A percentile compares a stretch with the other conserved stretches of the same genome.
phyloP scores from a whole-genome alignment of 202 grass and related monocot genomes.

The Saccharum hybrid region DNA sequence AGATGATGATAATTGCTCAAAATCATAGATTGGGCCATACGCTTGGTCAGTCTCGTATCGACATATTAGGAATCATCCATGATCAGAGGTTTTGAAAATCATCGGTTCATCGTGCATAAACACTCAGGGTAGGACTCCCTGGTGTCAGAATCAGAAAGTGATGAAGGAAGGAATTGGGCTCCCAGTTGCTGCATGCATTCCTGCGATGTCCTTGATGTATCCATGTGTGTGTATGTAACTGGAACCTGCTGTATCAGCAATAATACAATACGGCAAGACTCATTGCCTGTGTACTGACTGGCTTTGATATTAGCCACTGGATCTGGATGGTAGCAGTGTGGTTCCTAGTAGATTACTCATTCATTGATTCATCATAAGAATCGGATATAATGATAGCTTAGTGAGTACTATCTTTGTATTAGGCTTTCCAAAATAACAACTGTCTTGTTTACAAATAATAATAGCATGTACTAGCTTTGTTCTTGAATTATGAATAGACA shows the following conservation, averaged over 20 bases:
- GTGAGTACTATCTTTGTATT: neutral
- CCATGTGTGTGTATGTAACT: slow-evolving; percentile 45
- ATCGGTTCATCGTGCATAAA: neutral
- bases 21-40: neutral
- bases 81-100: neutral
- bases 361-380: neutral
- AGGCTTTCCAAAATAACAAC: neutral
- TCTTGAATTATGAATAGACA: slow-evolving; percentile 10
- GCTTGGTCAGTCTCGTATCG: neutral
- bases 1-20: neutral
- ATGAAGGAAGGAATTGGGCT: neutral
- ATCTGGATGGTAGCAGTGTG: neutral
- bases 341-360: neutral
- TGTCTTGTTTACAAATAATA: neutral
- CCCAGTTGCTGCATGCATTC: neutral
- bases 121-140: neutral
- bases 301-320: slow-evolving; percentile 14
- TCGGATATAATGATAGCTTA: neutral
- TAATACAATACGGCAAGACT: slow-evolving; percentile 30
- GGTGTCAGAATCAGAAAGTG: slow-evolving; percentile 3
- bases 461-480: neutral
- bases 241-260: slow-evolving; percentile 21
- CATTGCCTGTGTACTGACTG: slow-evolving; percentile 35
- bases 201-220: slow-evolving; percentile 38
- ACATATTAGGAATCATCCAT: neutral